Percentiles rank a stretch among this genome's conserved stretches.
These are phyloP conservation scores for Oryza nivara DNA, from an alignment of 176 grass and related monocot species.

Conservation along the genomic window DNA sequence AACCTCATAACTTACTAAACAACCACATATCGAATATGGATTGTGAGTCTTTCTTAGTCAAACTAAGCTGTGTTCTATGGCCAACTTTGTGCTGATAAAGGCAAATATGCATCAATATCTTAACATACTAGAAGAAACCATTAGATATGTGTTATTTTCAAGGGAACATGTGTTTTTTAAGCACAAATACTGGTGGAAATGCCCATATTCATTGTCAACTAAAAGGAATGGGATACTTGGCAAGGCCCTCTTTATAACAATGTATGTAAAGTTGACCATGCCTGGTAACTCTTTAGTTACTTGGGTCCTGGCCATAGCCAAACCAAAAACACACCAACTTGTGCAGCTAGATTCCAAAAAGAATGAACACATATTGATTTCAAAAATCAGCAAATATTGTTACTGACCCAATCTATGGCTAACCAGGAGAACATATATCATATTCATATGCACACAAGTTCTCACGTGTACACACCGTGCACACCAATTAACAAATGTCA, in stretches of 20 bases:
- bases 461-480: too few relatives aligned
- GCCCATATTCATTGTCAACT: background rate
- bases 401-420: background rate
- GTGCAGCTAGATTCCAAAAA: background rate
- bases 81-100: background rate
- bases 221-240: background rate
- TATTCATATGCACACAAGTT: too few relatives aligned
- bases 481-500: too few relatives aligned
- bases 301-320: background rate
- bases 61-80: background rate
- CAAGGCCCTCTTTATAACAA: background rate
- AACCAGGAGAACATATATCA: too few relatives aligned
- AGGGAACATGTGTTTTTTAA: background rate
- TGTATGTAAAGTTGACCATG: background rate
- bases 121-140: background rate
- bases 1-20: background rate
- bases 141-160: too few relatives aligned
- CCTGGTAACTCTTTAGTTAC: background rate
- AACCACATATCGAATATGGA: background rate
- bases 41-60: background rate
- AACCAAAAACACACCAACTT: constrained; percentile 10
- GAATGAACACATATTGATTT: constrained; percentile 1
- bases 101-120: background rate
- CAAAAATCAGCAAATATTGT: background rate
- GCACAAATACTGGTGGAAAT: constrained; percentile 9